Evolutionary conservation across 78 protist genomes (phyloP).

Genomic region (Speleostelium caveatum): DNA sequence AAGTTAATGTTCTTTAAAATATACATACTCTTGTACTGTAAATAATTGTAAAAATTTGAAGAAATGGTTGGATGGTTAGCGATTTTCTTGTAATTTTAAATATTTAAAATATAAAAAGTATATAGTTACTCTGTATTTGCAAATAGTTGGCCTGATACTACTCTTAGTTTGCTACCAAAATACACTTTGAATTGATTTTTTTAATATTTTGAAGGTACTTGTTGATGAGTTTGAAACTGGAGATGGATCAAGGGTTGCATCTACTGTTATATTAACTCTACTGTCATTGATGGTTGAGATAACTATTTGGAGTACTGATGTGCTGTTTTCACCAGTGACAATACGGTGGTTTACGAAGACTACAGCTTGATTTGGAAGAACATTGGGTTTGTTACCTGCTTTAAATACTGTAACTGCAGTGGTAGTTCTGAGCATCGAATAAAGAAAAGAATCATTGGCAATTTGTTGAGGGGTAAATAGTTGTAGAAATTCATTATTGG

Average conservation of each 20-base stretch:
- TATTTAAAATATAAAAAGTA: too few species aligned
- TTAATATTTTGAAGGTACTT: background rate
- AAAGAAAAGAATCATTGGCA: background rate
- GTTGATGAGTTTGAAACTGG: background rate
- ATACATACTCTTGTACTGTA: slow-evolving; percentile 56
- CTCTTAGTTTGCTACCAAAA: slow-evolving; percentile 8
- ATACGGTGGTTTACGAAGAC: slow-evolving; percentile 64
- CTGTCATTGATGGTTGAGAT: slow-evolving; percentile 23
- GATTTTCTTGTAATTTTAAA: too few species aligned
- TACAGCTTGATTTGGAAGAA: slow-evolving; percentile 1
- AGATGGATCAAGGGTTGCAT: slow-evolving; percentile 38
- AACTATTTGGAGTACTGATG: background rate
- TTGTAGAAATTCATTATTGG: slow-evolving; percentile 1
- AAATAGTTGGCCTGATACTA: slow-evolving; percentile 23
- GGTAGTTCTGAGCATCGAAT: slow-evolving; percentile 20
- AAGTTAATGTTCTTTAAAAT: too few species aligned
- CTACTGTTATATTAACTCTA: slow-evolving; percentile 23
- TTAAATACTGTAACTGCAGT: slow-evolving; percentile 27
- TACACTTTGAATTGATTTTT: background rate
- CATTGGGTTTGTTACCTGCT: slow-evolving; percentile 39
- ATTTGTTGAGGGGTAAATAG: background rate
- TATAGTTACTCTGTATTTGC: slow-evolving; percentile 76
- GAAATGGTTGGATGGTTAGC: too few species aligned
- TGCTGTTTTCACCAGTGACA: slow-evolving; percentile 14
- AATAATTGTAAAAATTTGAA: slow-evolving; percentile 57